Conservation (phyloP, 176 grass and related monocot genomes). For the Triticum monococcum region DNA sequence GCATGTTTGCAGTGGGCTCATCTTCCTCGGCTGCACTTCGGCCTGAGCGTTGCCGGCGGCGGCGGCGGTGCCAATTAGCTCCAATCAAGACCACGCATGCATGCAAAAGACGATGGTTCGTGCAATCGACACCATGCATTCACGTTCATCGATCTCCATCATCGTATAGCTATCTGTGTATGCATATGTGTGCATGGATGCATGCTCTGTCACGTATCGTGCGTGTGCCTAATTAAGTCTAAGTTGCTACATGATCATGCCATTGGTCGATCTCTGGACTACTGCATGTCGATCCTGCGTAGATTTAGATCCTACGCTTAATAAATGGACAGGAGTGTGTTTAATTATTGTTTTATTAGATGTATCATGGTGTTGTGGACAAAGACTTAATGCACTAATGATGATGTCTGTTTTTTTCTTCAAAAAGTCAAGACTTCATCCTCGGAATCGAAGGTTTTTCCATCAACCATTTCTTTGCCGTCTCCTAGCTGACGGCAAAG, state of each 20-base stretch:
- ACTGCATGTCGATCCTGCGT: neutral
- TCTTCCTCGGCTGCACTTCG: conserved; percentile 85
- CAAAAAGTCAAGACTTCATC: too few relatives aligned
- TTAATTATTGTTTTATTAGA: neutral
- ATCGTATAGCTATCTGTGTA: neutral
- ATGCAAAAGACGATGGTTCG: neutral
- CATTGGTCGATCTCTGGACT: neutral
- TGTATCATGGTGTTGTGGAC: neutral
- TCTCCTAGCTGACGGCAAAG: too few relatives aligned
- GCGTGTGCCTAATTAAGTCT: neutral
- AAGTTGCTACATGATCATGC: neutral
- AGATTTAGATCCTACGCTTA: neutral
- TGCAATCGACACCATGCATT: neutral
- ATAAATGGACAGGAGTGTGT: neutral
- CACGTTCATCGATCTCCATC: neutral
- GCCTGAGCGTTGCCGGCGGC: conserved; percentile 45
- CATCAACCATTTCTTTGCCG: too few relatives aligned
- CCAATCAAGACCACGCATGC: neutral
- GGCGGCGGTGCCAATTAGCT: neutral
- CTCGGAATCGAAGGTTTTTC: too few relatives aligned
- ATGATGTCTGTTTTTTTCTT: too few relatives aligned
- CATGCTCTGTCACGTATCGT: neutral
- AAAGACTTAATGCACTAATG: too few relatives aligned
- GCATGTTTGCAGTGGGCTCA: conserved; percentile 79
- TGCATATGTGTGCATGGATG: neutral